Conservation (phyloP, 257 asterid genomes). For the Nicotiana undulata region DNA sequence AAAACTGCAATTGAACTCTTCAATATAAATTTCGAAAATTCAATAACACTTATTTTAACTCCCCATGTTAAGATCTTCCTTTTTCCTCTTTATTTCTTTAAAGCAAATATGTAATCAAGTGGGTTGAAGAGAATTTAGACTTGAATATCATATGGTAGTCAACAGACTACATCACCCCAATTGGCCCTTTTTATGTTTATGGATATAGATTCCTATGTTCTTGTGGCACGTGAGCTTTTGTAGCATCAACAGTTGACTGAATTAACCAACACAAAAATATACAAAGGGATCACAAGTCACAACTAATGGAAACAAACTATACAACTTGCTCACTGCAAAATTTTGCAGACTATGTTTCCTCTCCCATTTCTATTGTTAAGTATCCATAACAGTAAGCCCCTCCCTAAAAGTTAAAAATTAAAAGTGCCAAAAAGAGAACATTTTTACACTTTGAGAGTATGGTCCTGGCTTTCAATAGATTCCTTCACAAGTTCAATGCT, state of each 20-base stretch:
- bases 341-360: neutral
- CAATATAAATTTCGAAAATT: no score
- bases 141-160: neutral
- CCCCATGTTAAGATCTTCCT: no score
- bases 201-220: neutral
- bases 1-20: no score
- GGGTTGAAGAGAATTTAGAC: neutral
- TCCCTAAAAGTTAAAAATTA: neutral
- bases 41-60: no score
- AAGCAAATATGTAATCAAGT: neutral
- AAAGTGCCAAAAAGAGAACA: conserved; percentile 10
- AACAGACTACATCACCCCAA: neutral
- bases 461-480: conserved; percentile 44
- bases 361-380: neutral
- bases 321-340: conserved; percentile 7
- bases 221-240: neutral
- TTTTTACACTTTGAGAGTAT: conserved; percentile 34
- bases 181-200: neutral
- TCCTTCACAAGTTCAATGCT: conserved; percentile 39
- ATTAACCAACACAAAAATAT: neutral
- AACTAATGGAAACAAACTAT: neutral
- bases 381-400: neutral
- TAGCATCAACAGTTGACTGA: neutral
- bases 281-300: neutral
- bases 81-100: no score